Percentiles rank a stretch among this genome's conserved stretches.
These are phyloP conservation scores for Vararia minispora DNA, from an alignment of 768 basidiomycete species.

Conservation along the genomic window DNA sequence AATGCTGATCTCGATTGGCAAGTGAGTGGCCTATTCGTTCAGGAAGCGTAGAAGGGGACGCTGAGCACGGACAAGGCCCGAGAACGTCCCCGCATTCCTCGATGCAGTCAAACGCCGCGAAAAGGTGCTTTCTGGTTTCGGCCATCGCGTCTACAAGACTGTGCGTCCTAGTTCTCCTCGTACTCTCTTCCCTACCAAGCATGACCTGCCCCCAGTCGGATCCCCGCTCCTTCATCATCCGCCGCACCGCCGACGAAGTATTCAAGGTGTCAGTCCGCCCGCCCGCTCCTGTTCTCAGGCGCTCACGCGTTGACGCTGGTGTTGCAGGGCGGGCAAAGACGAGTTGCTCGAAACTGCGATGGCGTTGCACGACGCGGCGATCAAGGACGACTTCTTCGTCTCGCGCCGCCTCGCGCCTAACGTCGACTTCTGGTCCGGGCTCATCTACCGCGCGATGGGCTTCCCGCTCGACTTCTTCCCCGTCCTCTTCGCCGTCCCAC, in stretches of 20 bases:
- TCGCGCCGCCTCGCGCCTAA: constrained; percentile 77
- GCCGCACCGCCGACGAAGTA: constrained; percentile 86
- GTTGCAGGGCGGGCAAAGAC: constrained; percentile 73
- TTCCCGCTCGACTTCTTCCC: constrained; percentile 95
- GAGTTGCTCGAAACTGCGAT: constrained; percentile 83
- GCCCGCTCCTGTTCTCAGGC: background rate
- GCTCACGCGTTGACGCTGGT: background rate
- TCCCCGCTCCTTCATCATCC: constrained; percentile 83
- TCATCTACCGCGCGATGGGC: constrained; percentile 91
- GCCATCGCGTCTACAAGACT: constrained; percentile 79
- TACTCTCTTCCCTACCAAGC: background rate
- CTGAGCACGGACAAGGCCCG: no score
- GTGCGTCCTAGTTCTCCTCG: constrained; percentile 22
- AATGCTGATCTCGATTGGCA: constrained; percentile 84
- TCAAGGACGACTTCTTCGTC: constrained; percentile 86
- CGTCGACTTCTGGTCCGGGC: constrained; percentile 83
- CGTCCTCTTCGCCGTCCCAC: constrained; percentile 83
- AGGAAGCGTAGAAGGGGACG: no score
- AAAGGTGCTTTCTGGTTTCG: constrained; percentile 84
- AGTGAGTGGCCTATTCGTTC: constrained; percentile 36
- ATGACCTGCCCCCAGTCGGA: constrained; percentile 46
- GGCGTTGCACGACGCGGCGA: constrained; percentile 77
- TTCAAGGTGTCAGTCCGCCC: constrained; percentile 63
- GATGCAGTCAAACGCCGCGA: constrained; percentile 83
- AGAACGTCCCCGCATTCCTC: constrained; percentile 77